phyloP scores from a whole-genome alignment of 805 yeast species.

The Ogataea siamensis region DNA sequence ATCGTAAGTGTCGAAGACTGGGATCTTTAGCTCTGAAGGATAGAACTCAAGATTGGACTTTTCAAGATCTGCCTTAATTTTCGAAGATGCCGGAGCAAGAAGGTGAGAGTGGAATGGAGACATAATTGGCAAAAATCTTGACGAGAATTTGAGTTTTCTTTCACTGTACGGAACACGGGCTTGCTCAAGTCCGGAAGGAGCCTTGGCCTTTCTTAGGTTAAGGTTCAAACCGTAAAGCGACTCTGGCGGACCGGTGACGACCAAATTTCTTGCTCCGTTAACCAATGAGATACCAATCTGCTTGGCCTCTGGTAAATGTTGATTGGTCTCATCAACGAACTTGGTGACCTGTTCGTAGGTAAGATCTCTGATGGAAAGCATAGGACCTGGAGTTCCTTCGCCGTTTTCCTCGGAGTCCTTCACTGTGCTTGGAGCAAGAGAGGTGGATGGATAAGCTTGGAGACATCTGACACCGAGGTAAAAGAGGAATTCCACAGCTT shows the following conservation, averaged over 20 bases:
- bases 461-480: slow-evolving; percentile 92
- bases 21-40: slow-evolving; percentile 61
- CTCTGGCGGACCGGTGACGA: slow-evolving; percentile 97
- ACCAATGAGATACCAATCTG: slow-evolving; percentile 87
- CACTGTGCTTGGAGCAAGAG: slow-evolving; percentile 88
- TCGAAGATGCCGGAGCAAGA: slow-evolving; percentile 66
- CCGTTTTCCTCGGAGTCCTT: slow-evolving; percentile 90
- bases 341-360: slow-evolving; percentile 74
- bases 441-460: slow-evolving; percentile 87
- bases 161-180: slow-evolving; percentile 90
- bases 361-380: slow-evolving; percentile 92
- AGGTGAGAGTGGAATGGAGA: slow-evolving; percentile 97
- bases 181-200: slow-evolving; percentile 92
- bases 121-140: slow-evolving; percentile 90
- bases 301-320: slow-evolving; percentile 88
- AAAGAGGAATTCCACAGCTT: slow-evolving; percentile 82
- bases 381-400: slow-evolving; percentile 96
- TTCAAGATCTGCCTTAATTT: slow-evolving; percentile 64
- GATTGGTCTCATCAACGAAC: slow-evolving; percentile 82
- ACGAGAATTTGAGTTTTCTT: slow-evolving; percentile 90
- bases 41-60: slow-evolving; percentile 56
- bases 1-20: slow-evolving; percentile 86
- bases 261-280: slow-evolving; percentile 95
- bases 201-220: slow-evolving; percentile 89
- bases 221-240: slow-evolving; percentile 93